A percentile compares a stretch with the other conserved stretches of the same genome.
Evolutionary conservation across 208 protist species (phyloP).

Genomic region (Acanthamoeba polyphaga): DNA sequence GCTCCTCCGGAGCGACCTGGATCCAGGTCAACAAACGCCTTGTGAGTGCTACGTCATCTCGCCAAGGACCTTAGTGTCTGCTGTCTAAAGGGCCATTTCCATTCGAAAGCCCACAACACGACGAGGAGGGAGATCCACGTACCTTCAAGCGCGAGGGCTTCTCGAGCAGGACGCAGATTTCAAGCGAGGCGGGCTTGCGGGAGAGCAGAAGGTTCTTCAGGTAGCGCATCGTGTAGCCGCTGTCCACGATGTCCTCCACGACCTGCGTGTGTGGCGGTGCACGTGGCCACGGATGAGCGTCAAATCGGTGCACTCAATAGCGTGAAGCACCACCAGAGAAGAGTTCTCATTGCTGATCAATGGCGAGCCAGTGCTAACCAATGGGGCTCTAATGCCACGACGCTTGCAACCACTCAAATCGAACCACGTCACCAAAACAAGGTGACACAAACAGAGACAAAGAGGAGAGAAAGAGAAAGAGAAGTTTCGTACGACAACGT

Average conservation of each 20-base stretch:
- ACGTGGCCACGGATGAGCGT: neutral
- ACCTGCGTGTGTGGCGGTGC: neutral
- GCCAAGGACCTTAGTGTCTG: too few species aligned
- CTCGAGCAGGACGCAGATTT: constrained; percentile 59
- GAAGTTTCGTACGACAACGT: constrained; percentile 28
- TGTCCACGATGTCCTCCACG: constrained; percentile 71
- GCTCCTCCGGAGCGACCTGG: constrained; percentile 30
- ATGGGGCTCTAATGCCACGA: too few species aligned
- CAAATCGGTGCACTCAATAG: neutral
- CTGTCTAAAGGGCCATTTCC: neutral
- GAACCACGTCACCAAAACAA: too few species aligned
- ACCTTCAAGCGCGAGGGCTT: constrained; percentile 62
- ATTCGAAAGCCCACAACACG: neutral
- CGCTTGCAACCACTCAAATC: neutral
- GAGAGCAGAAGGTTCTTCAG: constrained; percentile 64
- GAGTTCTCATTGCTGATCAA: neutral
- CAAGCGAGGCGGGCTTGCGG: constrained; percentile 57
- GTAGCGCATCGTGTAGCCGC: constrained; percentile 64
- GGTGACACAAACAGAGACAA: too few species aligned
- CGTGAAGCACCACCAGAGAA: neutral
- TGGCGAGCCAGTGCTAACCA: too few species aligned
- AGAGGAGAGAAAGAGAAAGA: neutral
- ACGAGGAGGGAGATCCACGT: neutral
- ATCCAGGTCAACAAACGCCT: neutral
- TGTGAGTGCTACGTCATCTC: too few species aligned